Conservation (phyloP, 208 protist genomes). For the Phytomonas serpens region DNA sequence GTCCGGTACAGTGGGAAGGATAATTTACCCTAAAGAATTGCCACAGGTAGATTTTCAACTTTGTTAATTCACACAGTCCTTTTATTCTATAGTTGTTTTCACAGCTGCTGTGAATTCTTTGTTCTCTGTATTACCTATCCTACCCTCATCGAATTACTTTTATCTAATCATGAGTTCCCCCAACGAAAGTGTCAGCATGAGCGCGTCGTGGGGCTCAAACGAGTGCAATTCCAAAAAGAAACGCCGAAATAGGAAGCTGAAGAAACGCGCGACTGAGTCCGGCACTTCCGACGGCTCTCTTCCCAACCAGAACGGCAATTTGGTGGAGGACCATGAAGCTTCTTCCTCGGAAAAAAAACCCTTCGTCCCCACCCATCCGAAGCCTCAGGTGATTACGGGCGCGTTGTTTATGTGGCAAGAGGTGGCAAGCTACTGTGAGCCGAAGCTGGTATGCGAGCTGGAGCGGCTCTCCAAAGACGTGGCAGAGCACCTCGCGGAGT, state of each 20-base stretch:
- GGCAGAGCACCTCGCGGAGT: constrained; percentile 19
- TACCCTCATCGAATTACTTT: not conserved
- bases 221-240: not conserved
- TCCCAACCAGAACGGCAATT: not conserved
- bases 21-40: not conserved
- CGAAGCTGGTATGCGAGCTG: constrained; percentile 40
- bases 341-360: not conserved
- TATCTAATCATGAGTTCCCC: not conserved
- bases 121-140: not conserved
- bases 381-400: constrained; percentile 23
- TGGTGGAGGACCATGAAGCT: not conserved
- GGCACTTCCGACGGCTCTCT: not conserved
- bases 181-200: not conserved
- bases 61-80: not conserved
- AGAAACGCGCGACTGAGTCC: not conserved
- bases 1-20: not conserved
- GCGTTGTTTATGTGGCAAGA: constrained; percentile 68
- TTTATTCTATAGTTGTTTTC: constrained; percentile 5
- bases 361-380: constrained; percentile 30
- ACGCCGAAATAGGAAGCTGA: not conserved
- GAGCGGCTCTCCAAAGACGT: constrained; percentile 50
- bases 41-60: not conserved
- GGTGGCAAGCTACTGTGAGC: constrained; percentile 48
- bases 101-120: constrained; percentile 4
- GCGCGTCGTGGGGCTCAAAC: not conserved